These are phyloP conservation scores for Rhypophila decipiens DNA, from an alignment of 495 filamentous ascomycete species.

Conservation along the genomic window DNA sequence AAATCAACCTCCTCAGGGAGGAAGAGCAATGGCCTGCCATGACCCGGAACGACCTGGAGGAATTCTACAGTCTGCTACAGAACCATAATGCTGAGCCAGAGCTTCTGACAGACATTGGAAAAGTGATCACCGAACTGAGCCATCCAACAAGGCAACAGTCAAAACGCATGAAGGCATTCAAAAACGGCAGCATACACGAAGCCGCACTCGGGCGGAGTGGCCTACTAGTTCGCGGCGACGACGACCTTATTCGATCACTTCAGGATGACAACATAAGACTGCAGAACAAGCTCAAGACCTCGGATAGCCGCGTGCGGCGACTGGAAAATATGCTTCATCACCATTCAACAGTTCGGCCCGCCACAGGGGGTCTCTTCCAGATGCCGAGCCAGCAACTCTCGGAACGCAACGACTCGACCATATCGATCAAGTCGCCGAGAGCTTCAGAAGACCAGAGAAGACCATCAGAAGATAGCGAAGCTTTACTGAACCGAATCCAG, in stretches of 20 bases:
- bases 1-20: constrained; percentile 78
- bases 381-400: constrained; percentile 27
- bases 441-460: constrained; percentile 28
- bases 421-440: constrained; percentile 33
- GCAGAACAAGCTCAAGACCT: constrained; percentile 75
- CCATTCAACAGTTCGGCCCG: constrained; percentile 65
- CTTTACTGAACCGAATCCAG: constrained; percentile 54
- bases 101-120: constrained; percentile 46
- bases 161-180: constrained; percentile 84
- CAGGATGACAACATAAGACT: constrained; percentile 73
- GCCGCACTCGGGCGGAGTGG: constrained; percentile 70
- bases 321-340: constrained; percentile 91
- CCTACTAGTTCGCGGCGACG: constrained; percentile 72
- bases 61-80: constrained; percentile 57
- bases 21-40: constrained; percentile 72
- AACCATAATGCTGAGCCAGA: constrained; percentile 40
- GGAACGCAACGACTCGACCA: constrained; percentile 35
- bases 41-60: constrained; percentile 56
- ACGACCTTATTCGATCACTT: constrained; percentile 61
- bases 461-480: constrained; percentile 32
- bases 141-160: constrained; percentile 68
- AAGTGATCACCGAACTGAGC: constrained; percentile 56
- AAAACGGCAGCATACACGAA: constrained; percentile 91
- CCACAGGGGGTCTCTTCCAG: constrained; percentile 60
- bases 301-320: constrained; percentile 85